Base-by-base conservation (phyloP, 208 protist species). In the Angomonas desouzai region DNA sequence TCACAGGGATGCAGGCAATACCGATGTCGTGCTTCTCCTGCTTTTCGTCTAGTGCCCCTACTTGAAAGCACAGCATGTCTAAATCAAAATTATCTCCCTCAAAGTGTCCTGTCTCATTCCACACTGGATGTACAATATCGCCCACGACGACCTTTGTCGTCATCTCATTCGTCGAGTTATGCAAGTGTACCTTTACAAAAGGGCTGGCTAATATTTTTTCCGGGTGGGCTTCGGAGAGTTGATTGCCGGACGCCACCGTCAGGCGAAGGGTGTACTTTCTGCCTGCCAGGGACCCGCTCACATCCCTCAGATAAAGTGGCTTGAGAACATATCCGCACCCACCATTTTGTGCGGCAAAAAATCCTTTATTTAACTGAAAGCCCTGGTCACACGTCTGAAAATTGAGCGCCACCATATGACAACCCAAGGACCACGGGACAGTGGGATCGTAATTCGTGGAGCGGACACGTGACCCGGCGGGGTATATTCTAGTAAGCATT, bases 321-420 rank as follows among this genome's bases (percentile, higher is more conserved):
- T 98, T 98, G 25, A 98, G 75, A 9, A 97, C 59, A 66, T 97
- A 98, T 7, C 94, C 94, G 66, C 84, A 96, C n/a, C 68, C 62
- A 48, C 89, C 91, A 65, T 97, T 98, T 32, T 87, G 74, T 33
- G 51, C 25, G 0, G 32, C 28, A 63, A 98, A 98, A 49, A 85
- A 78, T 20, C 81, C 89, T 6, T 63, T 40, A 56, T 97, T 97
- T 2, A 93, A 34, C 13, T 68, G 55, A 62, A 74, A 48, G 61
- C 30, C 72, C 28, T 13, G 62, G 62, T 66, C 77, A 36, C 69
- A 62, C 9, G 76, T 82, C 62, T 97, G 93, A 58, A 76, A 94
- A 75, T 97, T 97, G 2, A 97, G 55, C 10, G 93, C 93, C 13
- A 89, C 84, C 22, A 97, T 62, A 61, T 97, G 90, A 48, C 60